Evolutionary conservation across 768 basidiomycete species (phyloP), one percentile per base, ranked within the genome.

Genomic region (Boletus patriciae): DNA sequence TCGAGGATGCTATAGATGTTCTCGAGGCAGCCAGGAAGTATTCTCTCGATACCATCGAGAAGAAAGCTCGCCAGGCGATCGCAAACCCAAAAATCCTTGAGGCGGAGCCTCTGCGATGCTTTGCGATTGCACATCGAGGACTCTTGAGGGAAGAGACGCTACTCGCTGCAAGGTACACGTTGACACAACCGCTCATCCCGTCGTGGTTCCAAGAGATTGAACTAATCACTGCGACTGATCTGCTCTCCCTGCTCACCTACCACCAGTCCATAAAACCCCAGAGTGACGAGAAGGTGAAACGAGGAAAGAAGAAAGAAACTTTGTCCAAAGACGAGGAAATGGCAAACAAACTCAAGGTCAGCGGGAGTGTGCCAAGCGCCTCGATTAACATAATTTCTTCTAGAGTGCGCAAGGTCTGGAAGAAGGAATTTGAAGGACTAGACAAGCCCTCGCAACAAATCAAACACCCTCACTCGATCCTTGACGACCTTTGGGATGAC

Each of bases 401-500:
- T 15, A 92, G 90, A 76, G 83, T 88, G 18, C 84, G 89, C 55
- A 92, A 86, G 69, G 75, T 81, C 7, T 94, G 91, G 91, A 78
- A 80, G 10, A 90, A 83, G 66, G 81, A 90, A 54, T 87, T 92
- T 62, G 73, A 83, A 62, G 85, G 77, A 53, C 65, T 83, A 38
- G 79, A 82, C 42, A 76, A 74, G 10, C 77, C 85, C 0, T 77
- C 76, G 2, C 80, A 84, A 46, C 89, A 92, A 64, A 86, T 92
- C 33, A 73, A 74, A 49, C 83, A 81, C 40, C 77, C 93, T 34
- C 84, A 81, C 54, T 75, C 80, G 55, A 85, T 88, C 13, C 77
- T 94, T 9, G 66, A 75, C 25, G 87, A 86, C 5, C 77, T 94
- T n/a, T 31, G 92, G 92, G 1, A 95, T 94, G 91, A 82, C 77